Base-by-base conservation (phyloP, 2,329 filamentous ascomycete species). In the Diaporthe ilicicola region DNA sequence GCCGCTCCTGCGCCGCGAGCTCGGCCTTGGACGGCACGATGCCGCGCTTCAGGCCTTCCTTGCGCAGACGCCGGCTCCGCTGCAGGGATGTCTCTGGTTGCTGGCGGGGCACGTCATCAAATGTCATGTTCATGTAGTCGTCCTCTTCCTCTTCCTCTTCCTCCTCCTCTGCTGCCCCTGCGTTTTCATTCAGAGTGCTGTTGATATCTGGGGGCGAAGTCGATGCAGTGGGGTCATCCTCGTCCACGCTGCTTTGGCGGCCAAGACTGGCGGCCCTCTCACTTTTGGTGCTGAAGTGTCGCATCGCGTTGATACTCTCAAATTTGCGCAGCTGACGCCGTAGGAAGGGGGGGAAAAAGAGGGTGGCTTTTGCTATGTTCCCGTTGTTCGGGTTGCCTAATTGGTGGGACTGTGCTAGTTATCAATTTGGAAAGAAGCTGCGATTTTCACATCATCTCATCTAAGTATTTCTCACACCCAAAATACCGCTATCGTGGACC, bases 91-190 rank as follows among this genome's bases (percentile, higher is more conserved):
- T 86, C 76, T 89, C 86, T 15, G 76, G 74, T 46, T 56, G 68
- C 74, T 77, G 79, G 83, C 83, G 79, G 80, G 85, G 77, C 82
- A 87, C 78, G 34, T 97, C 93, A 22, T 89, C 87, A 79, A 99
- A 95, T 17, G 91, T 87, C 95, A 99, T 98, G 76, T 92, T 94
- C 93, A 99, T 97, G 86, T 99, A 98, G 82, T 99, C 96, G 74
- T 98, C 94, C 74, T 94, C 93, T 24, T 94, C 93, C 8, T 94
- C 93, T 3, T 86, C 85, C 0, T 78, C 79, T 7, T 75, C 75
- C 70, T 71, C 48, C 9, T 17, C 61, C 24, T 32, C 29, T 59
- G 39, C 13, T 9, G 37, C 22, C 19, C n/a, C 73, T 50, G 39
- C 6, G 4, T 7, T 24, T 44, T 4, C 64, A 32, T 67, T n/a